Percentiles rank a stretch among this genome's conserved stretches.
These are phyloP conservation scores for Carnegiea gigantea DNA, from an alignment of 179 eudicot genomes.

Conservation along the genomic window DNA sequence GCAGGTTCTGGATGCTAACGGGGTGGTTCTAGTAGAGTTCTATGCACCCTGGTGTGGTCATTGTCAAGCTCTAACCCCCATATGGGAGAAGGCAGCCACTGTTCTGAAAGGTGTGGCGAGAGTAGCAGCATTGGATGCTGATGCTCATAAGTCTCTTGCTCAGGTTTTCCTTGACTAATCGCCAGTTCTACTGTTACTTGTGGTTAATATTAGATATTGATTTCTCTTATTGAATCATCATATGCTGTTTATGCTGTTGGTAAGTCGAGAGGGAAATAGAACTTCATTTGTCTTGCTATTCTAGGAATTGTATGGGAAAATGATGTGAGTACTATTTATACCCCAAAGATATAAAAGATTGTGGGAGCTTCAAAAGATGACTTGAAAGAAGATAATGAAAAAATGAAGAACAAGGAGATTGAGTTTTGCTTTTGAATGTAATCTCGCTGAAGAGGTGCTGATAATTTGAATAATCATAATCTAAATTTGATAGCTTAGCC, in stretches of 20 bases:
- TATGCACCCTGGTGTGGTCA: conserved; percentile 99
- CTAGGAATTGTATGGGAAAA: background rate
- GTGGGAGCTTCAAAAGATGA: background rate
- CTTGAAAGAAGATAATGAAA: background rate
- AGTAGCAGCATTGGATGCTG: conserved; percentile 90
- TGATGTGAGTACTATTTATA: background rate
- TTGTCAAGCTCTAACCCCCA: conserved; percentile 82
- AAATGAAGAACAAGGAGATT: background rate
- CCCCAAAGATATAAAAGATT: background rate
- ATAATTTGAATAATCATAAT: background rate
- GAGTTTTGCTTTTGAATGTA: background rate
- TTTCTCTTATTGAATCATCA: background rate
- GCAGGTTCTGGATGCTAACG: conserved; percentile 81
- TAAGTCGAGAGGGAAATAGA: background rate
- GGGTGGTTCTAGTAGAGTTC: conserved; percentile 87
- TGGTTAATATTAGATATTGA: background rate
- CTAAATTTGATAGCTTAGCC: background rate
- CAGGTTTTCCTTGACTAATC: conserved; percentile 48
- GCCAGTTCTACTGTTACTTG: conserved; percentile 1
- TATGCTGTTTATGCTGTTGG: background rate
- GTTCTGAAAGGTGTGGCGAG: conserved; percentile 83
- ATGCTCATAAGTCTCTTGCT: conserved; percentile 78
- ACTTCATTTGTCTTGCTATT: background rate
- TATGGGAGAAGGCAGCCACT: conserved; percentile 83
- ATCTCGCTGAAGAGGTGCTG: background rate